Base-by-base conservation (phyloP, 176 grass and related monocot genomes). In the Paspalum vaginatum region DNA sequence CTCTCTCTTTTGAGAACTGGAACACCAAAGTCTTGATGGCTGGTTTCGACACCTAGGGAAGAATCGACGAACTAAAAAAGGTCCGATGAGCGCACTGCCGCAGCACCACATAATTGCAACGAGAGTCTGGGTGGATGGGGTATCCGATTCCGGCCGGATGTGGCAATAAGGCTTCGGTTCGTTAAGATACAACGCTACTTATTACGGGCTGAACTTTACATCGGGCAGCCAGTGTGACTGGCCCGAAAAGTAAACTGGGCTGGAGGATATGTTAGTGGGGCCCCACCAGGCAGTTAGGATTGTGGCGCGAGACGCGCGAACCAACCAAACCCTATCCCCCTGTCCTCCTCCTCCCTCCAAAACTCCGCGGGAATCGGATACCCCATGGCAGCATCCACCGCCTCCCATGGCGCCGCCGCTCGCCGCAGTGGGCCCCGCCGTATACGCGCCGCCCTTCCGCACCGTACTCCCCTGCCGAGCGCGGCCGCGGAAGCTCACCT, bases 241-340 rank as follows among this genome's bases (percentile, higher is more conserved):
- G 17, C 8, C 26, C 69, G 18, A 8, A 54, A 38, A 50, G 16
- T 9, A 10, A 72, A 50, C 7, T 70, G 9, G 42, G 16, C 45
- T 17, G 17, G 8, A 67, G 37, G 32, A 32, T 1, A 1, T 2
- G 32, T 8, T 15, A 9, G 38, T 9, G 52, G 44, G 70, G 4
- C 40, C 55, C 14, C 8, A 39, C 41, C 53, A 16, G 7, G 4
- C 40, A 4, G 42, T 8, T 24, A 10, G 2, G 85, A 68, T 70
- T 78, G 76, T 65, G 78, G 82, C 85, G 68, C 76, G 79, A 84
- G 82, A 42, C 88, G 83, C 87, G 74, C 58, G 85, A 90, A 49
- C 87, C 63, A 92, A 80, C 56, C 63, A 94, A 94, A 91, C 69
- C 92, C 94, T 97, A 92, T 97, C 89, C 75, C 75, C 64, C 71